phyloP scores from a whole-genome alignment of 768 basidiomycete genomes.

The Russula dissimulans region DNA sequence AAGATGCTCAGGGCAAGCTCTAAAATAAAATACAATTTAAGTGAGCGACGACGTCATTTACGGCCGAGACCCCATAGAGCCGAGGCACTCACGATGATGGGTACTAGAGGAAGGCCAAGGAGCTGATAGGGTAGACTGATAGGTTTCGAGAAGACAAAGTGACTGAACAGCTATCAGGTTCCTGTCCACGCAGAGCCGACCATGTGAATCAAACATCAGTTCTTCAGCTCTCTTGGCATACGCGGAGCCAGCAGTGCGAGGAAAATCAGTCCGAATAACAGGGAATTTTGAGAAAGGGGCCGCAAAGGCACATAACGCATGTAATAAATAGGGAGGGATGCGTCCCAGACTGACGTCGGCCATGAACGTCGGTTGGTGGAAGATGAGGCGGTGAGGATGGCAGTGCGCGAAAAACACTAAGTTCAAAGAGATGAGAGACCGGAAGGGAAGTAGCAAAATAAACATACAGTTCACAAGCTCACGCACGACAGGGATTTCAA shows the following conservation, averaged over 20 bases:
- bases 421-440: background rate
- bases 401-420: constrained; percentile 77
- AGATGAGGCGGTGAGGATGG: constrained; percentile 64
- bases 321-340: constrained; percentile 61
- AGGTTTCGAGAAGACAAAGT: constrained; percentile 59
- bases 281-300: constrained; percentile 67
- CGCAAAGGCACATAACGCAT: constrained; percentile 69
- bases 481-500: constrained; percentile 18
- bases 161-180: constrained; percentile 68
- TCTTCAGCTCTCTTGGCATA: constrained; percentile 52
- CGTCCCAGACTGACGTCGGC: constrained; percentile 54
- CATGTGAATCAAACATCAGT: constrained; percentile 64
- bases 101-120: constrained; percentile 19
- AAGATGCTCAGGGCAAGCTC: constrained; percentile 61
- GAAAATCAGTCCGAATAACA: constrained; percentile 43
- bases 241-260: constrained; percentile 27
- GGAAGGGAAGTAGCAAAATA: background rate
- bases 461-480: constrained; percentile 19
- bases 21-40: constrained; percentile 21
- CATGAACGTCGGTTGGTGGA: constrained; percentile 74
- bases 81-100: constrained; percentile 24
- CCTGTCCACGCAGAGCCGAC: constrained; percentile 52
- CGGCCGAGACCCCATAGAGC: background rate
- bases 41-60: constrained; percentile 3
- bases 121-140: constrained; percentile 38